Base-by-base conservation (phyloP, 371 early-diverging fungal genomes). In the Mortierella sp. region DNA sequence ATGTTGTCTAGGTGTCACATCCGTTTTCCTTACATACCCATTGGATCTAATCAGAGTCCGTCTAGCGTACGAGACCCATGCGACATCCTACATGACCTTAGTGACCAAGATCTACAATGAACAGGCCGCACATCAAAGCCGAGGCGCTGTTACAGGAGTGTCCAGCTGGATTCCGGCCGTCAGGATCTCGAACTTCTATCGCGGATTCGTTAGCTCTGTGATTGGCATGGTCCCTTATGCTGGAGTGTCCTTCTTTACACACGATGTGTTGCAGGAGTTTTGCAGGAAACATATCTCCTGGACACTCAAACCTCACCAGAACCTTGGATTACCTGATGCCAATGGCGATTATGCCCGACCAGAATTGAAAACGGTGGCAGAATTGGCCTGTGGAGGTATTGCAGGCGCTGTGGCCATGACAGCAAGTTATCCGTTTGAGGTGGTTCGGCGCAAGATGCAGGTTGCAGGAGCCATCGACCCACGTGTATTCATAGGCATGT, bases 211-310 rank as follows among this genome's bases (percentile, higher is more conserved):
- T 21, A 90, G 95, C 3, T 91, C 98, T 0, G 77, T 97, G n/a
- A 85, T 87, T 62, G 98, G 98, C 10, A 97, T 97, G 85, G 81
- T 97, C 8, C 98, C 98, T 4, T 98, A 98, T 64, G 98, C 96
- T 5, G 98, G 98, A 8, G 94, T 94, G 5, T 91, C 95, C 2
- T 94, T 95, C 72, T 87, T 87, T 69, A 89, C 89, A 6, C 90
- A 95, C 61, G 88, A 92, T 56, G 57, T 79, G 24, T 62, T 91
- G 47, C 88, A 86, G 2, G 68, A 87, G n/a, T 60, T 86, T 31
- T 86, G 81, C 27, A 83, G 90, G 12, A 82, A 74, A n/a, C 60
- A 86, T 43, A 82, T 80, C n/a, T 39, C 71, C 6, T 71, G 71
- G 71, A 64, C 71, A 1, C 45, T 71, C 16, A 71, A 71, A 21